Conservation (phyloP, 306 rosid species). For the Medicago ruthenica region DNA sequence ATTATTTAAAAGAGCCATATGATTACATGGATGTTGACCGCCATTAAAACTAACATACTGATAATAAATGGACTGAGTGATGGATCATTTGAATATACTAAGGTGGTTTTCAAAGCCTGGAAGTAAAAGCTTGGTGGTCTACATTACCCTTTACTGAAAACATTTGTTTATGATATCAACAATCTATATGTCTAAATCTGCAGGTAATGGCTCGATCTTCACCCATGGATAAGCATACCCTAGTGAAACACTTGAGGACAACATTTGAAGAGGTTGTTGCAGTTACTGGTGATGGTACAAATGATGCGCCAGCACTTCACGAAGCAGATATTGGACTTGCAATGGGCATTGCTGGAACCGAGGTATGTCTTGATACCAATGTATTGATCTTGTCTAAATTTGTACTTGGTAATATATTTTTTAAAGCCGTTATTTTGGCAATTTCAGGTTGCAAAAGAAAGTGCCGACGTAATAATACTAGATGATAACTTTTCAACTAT, state of each 20-base stretch:
- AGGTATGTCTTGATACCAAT: constrained; percentile 55
- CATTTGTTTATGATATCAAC: constrained; percentile 14
- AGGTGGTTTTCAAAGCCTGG: constrained; percentile 31
- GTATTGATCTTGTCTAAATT: constrained; percentile 21
- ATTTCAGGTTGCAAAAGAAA: constrained; percentile 96
- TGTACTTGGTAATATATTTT: constrained; percentile 22
- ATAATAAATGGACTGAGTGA: constrained; percentile 5
- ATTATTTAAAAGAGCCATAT: constrained; percentile 10
- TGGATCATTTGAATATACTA: constrained; percentile 16
- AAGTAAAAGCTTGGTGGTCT: constrained; percentile 14
- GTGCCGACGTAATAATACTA: constrained; percentile 94
- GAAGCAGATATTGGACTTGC: constrained; percentile 99
- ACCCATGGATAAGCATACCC: constrained; percentile 94
- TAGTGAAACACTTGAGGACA: constrained; percentile 82
- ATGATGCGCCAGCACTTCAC: constrained; percentile 99
- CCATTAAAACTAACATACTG: not conserved
- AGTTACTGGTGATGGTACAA: constrained; percentile 98
- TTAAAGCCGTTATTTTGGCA: constrained; percentile 34
- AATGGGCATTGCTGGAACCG: constrained; percentile 99
- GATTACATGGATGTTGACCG: constrained; percentile 17
- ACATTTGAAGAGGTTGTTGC: constrained; percentile 94
- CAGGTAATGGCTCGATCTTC: constrained; percentile 99
- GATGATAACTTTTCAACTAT: constrained; percentile 97
- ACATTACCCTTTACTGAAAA: constrained; percentile 33
- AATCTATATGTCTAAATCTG: constrained; percentile 39